Base-by-base conservation (phyloP, 2,329 filamentous ascomycete genomes). In the Colletotrichum costaricense region DNA sequence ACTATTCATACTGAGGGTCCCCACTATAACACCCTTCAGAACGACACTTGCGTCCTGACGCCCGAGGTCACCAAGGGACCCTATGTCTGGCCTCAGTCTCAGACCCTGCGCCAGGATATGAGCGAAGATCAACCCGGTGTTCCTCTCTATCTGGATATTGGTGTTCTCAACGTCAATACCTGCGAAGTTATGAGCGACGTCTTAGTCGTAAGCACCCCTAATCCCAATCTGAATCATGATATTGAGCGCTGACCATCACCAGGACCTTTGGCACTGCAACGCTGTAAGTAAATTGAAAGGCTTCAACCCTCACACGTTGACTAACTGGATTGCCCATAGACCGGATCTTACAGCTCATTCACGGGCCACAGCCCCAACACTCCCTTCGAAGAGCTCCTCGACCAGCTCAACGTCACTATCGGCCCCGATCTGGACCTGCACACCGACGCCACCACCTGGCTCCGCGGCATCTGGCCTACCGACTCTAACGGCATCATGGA, bases 61-160 rank as follows among this genome's bases (percentile, higher is more conserved):
- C 69, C 69, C 9, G 69, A 72, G 59, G 69, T 72, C 16, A 72
- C 69, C 58, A 59, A 63, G 59, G 69, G 69, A 5, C 69, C 69
- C 4, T 72, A 88, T 79, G 63, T 64, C 22, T 72, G 65, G 69
- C 83, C 75, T 80, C 87, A 38, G 76, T 81, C 28, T 85, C 85
- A 62, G 84, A 88, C 77, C 79, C 83, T 70, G 76, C 87, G 71
- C 82, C 86, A 60, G 77, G 81, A 88, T 69, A 81, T 88, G 74
- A 83, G 81, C 72, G 86, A 88, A 67, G 71, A 77, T 4, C 75
- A 84, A 73, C 78, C 57, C 56, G 86, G 86, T 56, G 78, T 88
- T 16, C 82, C 84, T 42, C 62, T 88, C 6, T 84, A 83, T 62
- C 76, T 78, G 42, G 76, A 77, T 38, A 71, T 78, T 52, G 76